Evolutionary conservation across 2,329 filamentous ascomycete genomes (phyloP).

Genomic region (Samsoniella hepiali): DNA sequence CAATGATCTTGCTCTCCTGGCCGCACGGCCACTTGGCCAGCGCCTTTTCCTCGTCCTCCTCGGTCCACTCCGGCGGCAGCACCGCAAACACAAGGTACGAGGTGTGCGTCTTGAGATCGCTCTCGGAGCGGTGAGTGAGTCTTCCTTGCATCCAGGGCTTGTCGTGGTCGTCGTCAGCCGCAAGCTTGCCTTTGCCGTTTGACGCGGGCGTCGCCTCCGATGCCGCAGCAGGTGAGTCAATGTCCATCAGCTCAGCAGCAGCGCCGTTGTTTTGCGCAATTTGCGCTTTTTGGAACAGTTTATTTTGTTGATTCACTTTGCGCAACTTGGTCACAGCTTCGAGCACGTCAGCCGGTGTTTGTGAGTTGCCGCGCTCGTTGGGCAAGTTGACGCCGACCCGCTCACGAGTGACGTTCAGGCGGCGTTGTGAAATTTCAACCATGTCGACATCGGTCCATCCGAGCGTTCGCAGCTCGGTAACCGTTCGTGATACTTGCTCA

Average conservation of each 20-base stretch:
- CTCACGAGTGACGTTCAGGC: conserved; percentile 79
- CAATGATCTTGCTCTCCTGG: conserved; percentile 50
- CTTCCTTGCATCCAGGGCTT: conserved; percentile 73
- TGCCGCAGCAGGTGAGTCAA: conserved; percentile 32
- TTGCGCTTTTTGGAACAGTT: conserved; percentile 56
- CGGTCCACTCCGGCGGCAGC: conserved; percentile 80
- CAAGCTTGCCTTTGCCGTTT: conserved; percentile 25
- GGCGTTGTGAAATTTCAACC: conserved; percentile 80
- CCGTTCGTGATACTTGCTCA: conserved; percentile 87
- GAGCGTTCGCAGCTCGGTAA: conserved; percentile 72
- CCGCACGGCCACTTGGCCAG: conserved; percentile 62
- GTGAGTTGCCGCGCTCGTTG: conserved; percentile 67
- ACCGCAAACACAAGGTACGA: conserved; percentile 95
- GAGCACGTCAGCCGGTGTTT: conserved; percentile 68
- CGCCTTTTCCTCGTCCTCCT: conserved; percentile 72
- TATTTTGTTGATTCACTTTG: conserved; percentile 67
- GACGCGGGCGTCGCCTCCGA: conserved; percentile 25
- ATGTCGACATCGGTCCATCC: conserved; percentile 93
- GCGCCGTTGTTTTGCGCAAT: conserved; percentile 25
- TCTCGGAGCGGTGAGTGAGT: conserved; percentile 75
- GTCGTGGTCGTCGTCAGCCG: conserved; percentile 25
- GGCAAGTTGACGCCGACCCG: conserved; percentile 66
- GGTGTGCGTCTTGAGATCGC: conserved; percentile 91
- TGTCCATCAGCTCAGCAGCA: conserved; percentile 37
- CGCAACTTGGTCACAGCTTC: conserved; percentile 74